These are phyloP conservation scores for Melaleuca quinquenervia DNA, from an alignment of 345 rosid species.

Conservation along the genomic window DNA sequence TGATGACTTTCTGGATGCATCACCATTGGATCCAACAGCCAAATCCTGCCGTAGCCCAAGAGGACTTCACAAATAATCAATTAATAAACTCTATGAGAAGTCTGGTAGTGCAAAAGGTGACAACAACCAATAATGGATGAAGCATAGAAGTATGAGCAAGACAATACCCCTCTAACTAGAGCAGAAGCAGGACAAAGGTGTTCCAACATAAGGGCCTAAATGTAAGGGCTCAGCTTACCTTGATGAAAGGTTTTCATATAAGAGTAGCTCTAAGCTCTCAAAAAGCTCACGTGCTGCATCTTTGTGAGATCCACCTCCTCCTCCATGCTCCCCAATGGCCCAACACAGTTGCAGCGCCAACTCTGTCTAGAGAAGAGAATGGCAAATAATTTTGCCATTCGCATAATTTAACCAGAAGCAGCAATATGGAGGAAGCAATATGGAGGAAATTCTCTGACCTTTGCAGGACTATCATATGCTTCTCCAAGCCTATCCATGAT, in stretches of 20 bases:
- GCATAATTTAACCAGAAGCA: neutral
- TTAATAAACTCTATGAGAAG: neutral
- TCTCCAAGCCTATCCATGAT: slow-evolving; percentile 87
- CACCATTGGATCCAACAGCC: slow-evolving; percentile 18
- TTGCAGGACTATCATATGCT: slow-evolving; percentile 82
- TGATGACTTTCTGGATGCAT: slow-evolving; percentile 37
- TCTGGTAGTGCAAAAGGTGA: neutral
- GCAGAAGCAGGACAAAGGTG: neutral
- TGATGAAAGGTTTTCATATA: slow-evolving; percentile 84
- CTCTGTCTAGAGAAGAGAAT: slow-evolving; percentile 40
- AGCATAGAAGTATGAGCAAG: neutral
- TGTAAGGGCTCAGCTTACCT: slow-evolving; percentile 29
- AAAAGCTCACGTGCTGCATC: slow-evolving; percentile 97
- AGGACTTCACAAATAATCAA: slow-evolving; percentile 35
- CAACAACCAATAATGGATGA: neutral
- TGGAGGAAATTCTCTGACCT: slow-evolving; percentile 38
- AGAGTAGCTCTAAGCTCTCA: slow-evolving; percentile 83
- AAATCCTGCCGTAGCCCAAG: slow-evolving; percentile 69
- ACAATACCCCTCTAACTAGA: neutral
- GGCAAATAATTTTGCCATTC: neutral
- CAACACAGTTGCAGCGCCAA: slow-evolving; percentile 90
- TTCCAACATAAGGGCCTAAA: neutral
- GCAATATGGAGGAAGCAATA: neutral
- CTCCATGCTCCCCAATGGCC: slow-evolving; percentile 98
- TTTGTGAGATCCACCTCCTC: slow-evolving; percentile 78